Conservation (phyloP, 306 rosid species). For the Quercus wislizeni region DNA sequence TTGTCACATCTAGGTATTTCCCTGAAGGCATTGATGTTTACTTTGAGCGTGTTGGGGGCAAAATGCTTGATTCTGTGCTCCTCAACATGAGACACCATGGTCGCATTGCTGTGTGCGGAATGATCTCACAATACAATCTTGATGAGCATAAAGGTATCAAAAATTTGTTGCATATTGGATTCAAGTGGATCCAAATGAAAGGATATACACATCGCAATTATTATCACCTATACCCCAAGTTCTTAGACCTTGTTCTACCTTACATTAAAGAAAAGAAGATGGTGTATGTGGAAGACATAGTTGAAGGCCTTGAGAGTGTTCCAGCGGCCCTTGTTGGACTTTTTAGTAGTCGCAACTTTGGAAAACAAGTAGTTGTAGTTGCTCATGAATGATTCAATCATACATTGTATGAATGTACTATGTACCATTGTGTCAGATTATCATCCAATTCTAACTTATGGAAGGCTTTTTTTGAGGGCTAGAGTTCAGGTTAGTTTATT, state of each 20-base stretch:
- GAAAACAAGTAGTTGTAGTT: conserved; percentile 39
- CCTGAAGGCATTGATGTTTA: conserved; percentile 14
- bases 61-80: conserved; percentile 18
- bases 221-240: conserved; percentile 45
- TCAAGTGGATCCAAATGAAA: background rate
- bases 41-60: conserved; percentile 22
- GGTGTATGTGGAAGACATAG: conserved; percentile 33
- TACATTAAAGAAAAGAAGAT: conserved; percentile 52
- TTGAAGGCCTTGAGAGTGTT: conserved; percentile 41
- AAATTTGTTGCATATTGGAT: background rate
- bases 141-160: background rate
- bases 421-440: too few relatives aligned
- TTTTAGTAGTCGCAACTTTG: conserved; percentile 38
- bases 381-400: conserved; percentile 20
- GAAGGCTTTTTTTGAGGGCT: too few relatives aligned
- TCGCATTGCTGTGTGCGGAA: conserved; percentile 17
- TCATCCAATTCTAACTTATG: too few relatives aligned
- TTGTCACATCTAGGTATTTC: background rate
- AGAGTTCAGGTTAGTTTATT: too few relatives aligned
- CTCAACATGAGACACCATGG: conserved; percentile 15
- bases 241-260: conserved; percentile 60
- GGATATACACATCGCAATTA: background rate
- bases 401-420: too few relatives aligned
- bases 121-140: conserved; percentile 21
- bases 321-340: conserved; percentile 38